phyloP scores from a whole-genome alignment of 805 yeast genomes.

The Spathaspora gorwiae region DNA sequence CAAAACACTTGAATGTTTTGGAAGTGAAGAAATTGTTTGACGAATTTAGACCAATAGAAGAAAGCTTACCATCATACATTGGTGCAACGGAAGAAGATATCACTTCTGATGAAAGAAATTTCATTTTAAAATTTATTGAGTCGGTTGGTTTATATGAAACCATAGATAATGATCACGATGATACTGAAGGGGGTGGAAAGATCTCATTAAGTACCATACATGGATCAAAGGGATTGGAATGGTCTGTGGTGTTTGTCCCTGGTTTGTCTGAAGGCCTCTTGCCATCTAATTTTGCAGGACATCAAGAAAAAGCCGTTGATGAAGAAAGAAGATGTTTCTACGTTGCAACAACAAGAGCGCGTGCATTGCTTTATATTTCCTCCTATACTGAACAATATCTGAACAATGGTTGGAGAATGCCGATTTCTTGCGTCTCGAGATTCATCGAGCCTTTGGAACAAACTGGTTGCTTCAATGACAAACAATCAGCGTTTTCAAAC shows the following conservation, averaged over 20 bases:
- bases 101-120: constrained; percentile 12
- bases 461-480: neutral
- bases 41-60: constrained; percentile 31
- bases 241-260: constrained; percentile 89
- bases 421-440: constrained; percentile 21
- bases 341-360: constrained; percentile 87
- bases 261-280: constrained; percentile 62
- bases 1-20: constrained; percentile 28
- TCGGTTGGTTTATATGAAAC: constrained; percentile 34
- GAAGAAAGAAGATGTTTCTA: constrained; percentile 85
- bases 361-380: constrained; percentile 47
- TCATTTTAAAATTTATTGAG: constrained; percentile 22
- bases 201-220: constrained; percentile 74
- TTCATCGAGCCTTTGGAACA: constrained; percentile 16
- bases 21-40: constrained; percentile 37
- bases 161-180: constrained; percentile 17
- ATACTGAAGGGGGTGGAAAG: constrained; percentile 13
- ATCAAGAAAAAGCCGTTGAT: constrained; percentile 35
- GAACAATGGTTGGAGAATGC: constrained; percentile 16
- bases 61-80: constrained; percentile 12
- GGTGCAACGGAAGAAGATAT: constrained; percentile 10
- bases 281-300: constrained; percentile 52
- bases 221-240: constrained; percentile 89
- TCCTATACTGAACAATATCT: constrained; percentile 15
- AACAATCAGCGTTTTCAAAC: constrained; percentile 16